Percentiles rank a stretch among this genome's conserved stretches.
These are phyloP conservation scores for Galeopsis tetrahit DNA, from an alignment of 257 asterid species.

Conservation along the genomic window DNA sequence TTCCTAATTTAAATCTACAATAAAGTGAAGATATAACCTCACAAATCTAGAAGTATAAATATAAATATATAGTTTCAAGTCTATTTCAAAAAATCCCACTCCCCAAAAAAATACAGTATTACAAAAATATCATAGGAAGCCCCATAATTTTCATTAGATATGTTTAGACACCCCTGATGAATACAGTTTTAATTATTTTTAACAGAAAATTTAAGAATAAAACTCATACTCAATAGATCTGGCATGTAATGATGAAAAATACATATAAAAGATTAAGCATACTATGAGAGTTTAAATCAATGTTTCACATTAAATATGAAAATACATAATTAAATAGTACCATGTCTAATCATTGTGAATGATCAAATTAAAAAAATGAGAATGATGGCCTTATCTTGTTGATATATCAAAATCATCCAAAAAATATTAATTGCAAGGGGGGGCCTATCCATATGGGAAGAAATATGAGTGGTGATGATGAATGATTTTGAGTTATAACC, in stretches of 20 bases:
- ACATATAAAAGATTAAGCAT: not conserved
- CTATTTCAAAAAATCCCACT: too few species aligned
- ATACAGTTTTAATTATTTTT: too few species aligned
- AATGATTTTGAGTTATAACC: slow-evolving; percentile 49
- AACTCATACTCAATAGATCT: not conserved
- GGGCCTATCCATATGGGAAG: slow-evolving; percentile 11
- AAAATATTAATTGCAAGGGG: slow-evolving; percentile 28
- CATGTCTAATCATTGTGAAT: not conserved
- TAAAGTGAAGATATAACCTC: too few species aligned
- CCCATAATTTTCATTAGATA: too few species aligned
- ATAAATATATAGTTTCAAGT: too few species aligned
- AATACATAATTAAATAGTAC: not conserved
- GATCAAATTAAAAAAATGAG: not conserved
- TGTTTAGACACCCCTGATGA: too few species aligned
- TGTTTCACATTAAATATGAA: slow-evolving; percentile 13
- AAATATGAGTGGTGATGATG: slow-evolving; percentile 39
- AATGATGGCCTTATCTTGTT: slow-evolving; percentile 31
- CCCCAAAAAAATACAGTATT: too few species aligned
- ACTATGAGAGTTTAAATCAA: not conserved
- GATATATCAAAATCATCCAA: slow-evolving; percentile 20
- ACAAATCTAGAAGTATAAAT: too few species aligned
- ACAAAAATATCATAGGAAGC: too few species aligned
- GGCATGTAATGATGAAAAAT: slow-evolving; percentile 17
- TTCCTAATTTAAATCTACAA: too few species aligned
- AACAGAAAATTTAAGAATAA: not conserved